Percentiles rank a stretch among this genome's conserved stretches.
Evolutionary conservation across 345 rosid species (phyloP).

Genomic region (Streptanthus diversifolius): DNA sequence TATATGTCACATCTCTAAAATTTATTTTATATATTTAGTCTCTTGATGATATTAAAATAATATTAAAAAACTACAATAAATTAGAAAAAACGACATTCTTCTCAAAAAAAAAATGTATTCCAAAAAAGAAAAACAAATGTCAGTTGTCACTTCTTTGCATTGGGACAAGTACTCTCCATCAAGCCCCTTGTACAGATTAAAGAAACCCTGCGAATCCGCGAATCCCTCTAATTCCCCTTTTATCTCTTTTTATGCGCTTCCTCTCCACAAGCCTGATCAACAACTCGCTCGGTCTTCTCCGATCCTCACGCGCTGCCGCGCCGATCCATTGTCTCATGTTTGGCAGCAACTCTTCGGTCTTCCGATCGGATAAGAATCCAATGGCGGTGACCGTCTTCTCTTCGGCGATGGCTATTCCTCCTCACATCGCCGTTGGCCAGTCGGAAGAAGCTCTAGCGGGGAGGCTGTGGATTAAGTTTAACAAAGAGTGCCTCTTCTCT

Average conservation of each 20-base stretch:
- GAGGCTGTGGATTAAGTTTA: conserved; percentile 71
- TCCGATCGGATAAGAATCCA: conserved; percentile 36
- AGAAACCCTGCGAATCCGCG: neutral
- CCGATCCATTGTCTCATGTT: conserved; percentile 28
- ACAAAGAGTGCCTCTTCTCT: conserved; percentile 59
- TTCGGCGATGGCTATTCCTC: conserved; percentile 36
- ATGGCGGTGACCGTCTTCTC: conserved; percentile 36
- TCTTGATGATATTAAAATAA: too few species aligned
- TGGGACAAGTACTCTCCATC: neutral
- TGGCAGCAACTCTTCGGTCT: conserved; percentile 18
- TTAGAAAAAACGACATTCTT: too few species aligned
- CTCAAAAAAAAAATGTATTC: neutral
- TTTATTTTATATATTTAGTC: too few species aligned
- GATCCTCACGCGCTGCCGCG: conserved; percentile 16
- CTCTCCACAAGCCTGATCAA: conserved; percentile 27
- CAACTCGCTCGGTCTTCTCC: conserved; percentile 12
- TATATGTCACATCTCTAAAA: too few species aligned
- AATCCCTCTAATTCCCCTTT: neutral
- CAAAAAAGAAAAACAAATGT: too few species aligned
- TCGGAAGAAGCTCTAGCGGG: conserved; percentile 57
- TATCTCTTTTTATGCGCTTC: conserved; percentile 40
- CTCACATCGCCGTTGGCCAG: conserved; percentile 18
- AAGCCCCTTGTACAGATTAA: neutral
- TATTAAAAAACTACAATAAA: too few species aligned
- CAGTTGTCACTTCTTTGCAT: neutral